A percentile compares a stretch with the other conserved stretches of the same genome.
Evolutionary conservation across 2,329 filamentous ascomycete species (phyloP).

Genomic region (Fusarium sp.): DNA sequence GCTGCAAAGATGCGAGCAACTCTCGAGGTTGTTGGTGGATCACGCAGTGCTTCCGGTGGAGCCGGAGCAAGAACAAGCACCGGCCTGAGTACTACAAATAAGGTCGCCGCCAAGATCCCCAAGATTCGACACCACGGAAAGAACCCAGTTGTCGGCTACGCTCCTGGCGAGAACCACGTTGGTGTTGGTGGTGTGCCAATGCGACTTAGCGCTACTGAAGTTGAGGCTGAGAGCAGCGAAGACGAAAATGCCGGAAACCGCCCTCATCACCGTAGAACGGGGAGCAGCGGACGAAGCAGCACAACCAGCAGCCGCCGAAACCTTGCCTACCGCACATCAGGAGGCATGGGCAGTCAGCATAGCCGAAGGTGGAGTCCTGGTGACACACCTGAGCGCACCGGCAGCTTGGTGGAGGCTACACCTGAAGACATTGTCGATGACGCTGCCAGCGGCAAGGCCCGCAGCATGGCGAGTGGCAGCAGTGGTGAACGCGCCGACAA

Average conservation of each 20-base stretch:
- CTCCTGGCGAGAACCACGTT: conserved; percentile 78
- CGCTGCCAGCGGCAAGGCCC: conserved; percentile 57
- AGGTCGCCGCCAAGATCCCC: conserved; percentile 85
- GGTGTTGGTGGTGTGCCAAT: conserved; percentile 84
- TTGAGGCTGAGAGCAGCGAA: conserved; percentile 87
- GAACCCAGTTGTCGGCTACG: conserved; percentile 80
- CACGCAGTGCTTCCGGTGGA: conserved; percentile 48
- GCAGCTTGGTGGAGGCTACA: conserved; percentile 60
- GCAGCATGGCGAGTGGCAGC: conserved; percentile 64
- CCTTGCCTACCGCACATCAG: conserved; percentile 61
- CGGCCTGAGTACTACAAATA: conserved; percentile 67
- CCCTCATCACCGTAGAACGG: conserved; percentile 73
- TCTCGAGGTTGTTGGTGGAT: conserved; percentile 79
- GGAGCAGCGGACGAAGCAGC: conserved; percentile 80
- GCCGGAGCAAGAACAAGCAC: conserved; percentile 65
- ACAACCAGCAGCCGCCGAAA: conserved; percentile 62
- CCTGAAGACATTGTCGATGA: conserved; percentile 51
- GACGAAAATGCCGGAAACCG: conserved; percentile 69
- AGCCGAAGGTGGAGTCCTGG: conserved; percentile 61
- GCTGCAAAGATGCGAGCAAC: conserved; percentile 88
- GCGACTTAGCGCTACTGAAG: conserved; percentile 92
- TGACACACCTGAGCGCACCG: conserved; percentile 64
- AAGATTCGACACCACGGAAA: conserved; percentile 92
- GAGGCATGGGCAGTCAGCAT: conserved; percentile 53
- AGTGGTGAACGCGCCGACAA: conserved; percentile 69